Base-by-base conservation (phyloP, 2,329 filamentous ascomycete species). In the Trichoderma sp. region DNA sequence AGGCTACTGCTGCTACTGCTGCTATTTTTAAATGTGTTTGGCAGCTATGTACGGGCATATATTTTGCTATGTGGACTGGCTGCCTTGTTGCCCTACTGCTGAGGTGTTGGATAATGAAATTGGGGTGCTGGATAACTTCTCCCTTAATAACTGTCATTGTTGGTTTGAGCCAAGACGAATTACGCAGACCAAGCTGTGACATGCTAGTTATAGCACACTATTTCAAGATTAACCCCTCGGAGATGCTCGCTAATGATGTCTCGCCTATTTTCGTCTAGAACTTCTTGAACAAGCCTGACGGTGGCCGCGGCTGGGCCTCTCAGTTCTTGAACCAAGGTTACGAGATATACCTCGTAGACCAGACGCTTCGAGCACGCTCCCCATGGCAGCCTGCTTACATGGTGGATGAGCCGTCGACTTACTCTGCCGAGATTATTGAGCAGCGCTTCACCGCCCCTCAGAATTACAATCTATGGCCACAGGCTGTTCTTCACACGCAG, bases 341-440 rank as follows among this genome's bases (percentile, higher is more conserved):
- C 73, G 80, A 82, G 56, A 77, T 84, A 58, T 85, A 84, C 74
- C 75, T 85, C 58, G 77, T 82, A 14, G 84, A 86, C 71, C 80
- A 84, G 70, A 78, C 82, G 3, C 79, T 79, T 31, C 81, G 82
- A 24, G 84, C 82, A 35, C 81, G 84, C 40, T 84, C 82, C 21
- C 74, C 81, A 0, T 84, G 81, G 78, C 71, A 76, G 16, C 80
- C 69, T 6, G 72, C 62, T 1, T 73, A 76, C 47, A 78, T 77
- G 29, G 72, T 69, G 1, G 27, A 71, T 71, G 65, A 56, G 40
- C 71, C 70, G 14, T 61, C 74, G 68, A 71, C 72, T 65, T 79
- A 77, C 71, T 72, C 78, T 4, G 78, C 79, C 63, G 77, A 82
- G 72, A 60, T 72, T n/a, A 72, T 82, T 57, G 71, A 80, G 73